These are phyloP conservation scores for Solanum sejunctum DNA, from an alignment of 257 asterid genomes.

Conservation along the genomic window DNA sequence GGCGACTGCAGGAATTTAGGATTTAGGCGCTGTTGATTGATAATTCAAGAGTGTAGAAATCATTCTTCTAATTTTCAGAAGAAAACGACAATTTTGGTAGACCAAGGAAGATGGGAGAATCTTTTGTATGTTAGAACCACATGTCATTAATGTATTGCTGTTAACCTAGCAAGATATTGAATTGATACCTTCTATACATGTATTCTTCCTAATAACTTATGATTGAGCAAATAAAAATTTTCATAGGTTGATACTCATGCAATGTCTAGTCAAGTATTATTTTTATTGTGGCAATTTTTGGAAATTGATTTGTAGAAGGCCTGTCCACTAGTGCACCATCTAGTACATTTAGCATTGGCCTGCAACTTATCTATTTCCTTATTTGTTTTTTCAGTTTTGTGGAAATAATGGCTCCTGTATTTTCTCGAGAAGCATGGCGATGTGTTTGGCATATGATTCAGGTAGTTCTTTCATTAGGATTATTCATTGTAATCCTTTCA, in stretches of 20 bases:
- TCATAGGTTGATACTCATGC: background rate
- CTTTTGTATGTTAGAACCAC: background rate
- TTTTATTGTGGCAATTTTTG: background rate
- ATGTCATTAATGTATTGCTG: background rate
- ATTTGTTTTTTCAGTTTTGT: slow-evolving; percentile 59
- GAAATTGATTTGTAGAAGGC: background rate
- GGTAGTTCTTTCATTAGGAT: slow-evolving; percentile 30
- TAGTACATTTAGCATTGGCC: background rate
- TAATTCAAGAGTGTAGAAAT: background rate
- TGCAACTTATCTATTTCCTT: background rate
- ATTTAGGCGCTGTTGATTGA: background rate
- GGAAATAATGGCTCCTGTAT: slow-evolving; percentile 99
- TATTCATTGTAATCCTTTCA: background rate
- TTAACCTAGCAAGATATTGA: background rate
- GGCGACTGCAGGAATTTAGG: background rate
- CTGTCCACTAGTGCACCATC: background rate
- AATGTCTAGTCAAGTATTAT: background rate
- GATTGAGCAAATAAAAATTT: background rate
- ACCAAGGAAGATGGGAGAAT: background rate
- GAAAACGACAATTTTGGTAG: background rate
- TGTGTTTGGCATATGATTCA: slow-evolving; percentile 99
- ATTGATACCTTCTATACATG: background rate
- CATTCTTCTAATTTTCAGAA: background rate
- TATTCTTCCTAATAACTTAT: background rate
- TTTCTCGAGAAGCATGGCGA: slow-evolving; percentile 97